These are phyloP conservation scores for Saprolegnia diclina DNA, from an alignment of 352 stramenopile species.

Conservation along the genomic window DNA sequence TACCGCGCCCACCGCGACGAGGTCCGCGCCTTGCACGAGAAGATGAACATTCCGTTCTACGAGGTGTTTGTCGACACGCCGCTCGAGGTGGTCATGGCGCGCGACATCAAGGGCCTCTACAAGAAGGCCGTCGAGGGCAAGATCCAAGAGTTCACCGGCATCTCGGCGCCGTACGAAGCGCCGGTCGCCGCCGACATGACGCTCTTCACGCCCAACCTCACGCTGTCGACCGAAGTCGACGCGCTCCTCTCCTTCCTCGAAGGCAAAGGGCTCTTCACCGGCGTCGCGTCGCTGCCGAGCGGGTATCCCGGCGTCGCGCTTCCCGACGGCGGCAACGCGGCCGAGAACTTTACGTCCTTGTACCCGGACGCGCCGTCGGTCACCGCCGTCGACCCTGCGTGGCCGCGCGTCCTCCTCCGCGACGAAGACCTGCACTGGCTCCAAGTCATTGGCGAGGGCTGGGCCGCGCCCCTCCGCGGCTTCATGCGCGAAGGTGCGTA, in stretches of 20 bases:
- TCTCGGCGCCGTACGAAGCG: conserved; percentile 97
- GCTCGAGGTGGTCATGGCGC: conserved; percentile 92
- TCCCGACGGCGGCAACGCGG: conserved; percentile 83
- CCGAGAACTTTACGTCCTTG: conserved; percentile 47
- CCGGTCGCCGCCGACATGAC: conserved; percentile 92
- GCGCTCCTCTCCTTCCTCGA: conserved; percentile 57
- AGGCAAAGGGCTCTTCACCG: conserved; percentile 53
- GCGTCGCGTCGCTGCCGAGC: conserved; percentile 42
- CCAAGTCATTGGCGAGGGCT: conserved; percentile 96
- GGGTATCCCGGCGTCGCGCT: conserved; percentile 73
- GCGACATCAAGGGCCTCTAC: conserved; percentile 96
- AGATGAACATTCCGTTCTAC: conserved; percentile 96
- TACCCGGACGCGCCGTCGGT: conserved; percentile 45
- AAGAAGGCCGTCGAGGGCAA: conserved; percentile 91
- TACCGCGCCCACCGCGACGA: conserved; percentile 92
- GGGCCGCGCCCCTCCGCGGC: conserved; percentile 91
- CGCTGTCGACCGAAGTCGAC: conserved; percentile 83
- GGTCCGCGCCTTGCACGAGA: conserved; percentile 87
- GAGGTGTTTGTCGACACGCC: conserved; percentile 98
- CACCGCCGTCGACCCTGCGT: background rate
- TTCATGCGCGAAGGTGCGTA: conserved; percentile 98
- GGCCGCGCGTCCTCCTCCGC: conserved; percentile 89
- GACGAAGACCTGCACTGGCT: conserved; percentile 98
- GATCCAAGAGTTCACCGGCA: conserved; percentile 98
- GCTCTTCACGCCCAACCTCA: conserved; percentile 93